A percentile compares a stretch with the other conserved stretches of the same genome.
phyloP scores from a whole-genome alignment of 495 filamentous ascomycete species.

The Lepidopterella palustris region DNA sequence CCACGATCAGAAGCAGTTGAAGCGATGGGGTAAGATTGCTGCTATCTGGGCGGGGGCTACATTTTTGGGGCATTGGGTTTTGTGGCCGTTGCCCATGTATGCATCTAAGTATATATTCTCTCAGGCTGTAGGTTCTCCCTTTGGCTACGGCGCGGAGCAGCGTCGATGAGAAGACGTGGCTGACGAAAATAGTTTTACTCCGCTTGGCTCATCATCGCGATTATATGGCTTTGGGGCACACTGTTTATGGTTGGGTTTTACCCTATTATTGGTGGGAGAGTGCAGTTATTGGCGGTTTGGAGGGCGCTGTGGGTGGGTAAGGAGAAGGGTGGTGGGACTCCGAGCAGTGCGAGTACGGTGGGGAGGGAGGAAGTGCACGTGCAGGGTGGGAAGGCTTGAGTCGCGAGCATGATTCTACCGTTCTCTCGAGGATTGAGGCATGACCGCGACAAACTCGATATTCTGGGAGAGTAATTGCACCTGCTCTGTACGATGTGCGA shows the following conservation, averaged over 20 bases:
- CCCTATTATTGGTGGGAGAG: constrained; percentile 40
- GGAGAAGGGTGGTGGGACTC: neutral
- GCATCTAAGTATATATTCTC: constrained; percentile 35
- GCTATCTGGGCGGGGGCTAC: constrained; percentile 14
- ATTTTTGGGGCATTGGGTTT: constrained; percentile 41
- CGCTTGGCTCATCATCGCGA: constrained; percentile 42
- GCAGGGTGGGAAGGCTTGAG: too few species aligned
- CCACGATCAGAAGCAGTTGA: neutral
- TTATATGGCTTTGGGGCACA: constrained; percentile 45
- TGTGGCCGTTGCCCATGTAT: constrained; percentile 30
- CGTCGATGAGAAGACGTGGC: too few species aligned
- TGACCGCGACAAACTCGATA: too few species aligned
- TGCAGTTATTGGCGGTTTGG: constrained; percentile 1
- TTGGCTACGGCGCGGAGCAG: too few species aligned
- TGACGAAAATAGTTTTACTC: constrained; percentile 45
- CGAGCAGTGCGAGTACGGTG: neutral
- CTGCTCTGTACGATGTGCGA: too few species aligned
- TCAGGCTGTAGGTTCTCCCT: constrained; percentile 39
- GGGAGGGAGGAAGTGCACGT: too few species aligned
- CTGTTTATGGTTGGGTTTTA: constrained; percentile 42
- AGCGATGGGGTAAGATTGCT: constrained; percentile 9
- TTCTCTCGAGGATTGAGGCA: too few species aligned
- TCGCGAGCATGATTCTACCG: too few species aligned
- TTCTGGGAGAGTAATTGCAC: too few species aligned
- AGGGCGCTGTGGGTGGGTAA: neutral